Base-by-base conservation (phyloP, 495 filamentous ascomycete genomes). In the Cenococcum geophilum region DNA sequence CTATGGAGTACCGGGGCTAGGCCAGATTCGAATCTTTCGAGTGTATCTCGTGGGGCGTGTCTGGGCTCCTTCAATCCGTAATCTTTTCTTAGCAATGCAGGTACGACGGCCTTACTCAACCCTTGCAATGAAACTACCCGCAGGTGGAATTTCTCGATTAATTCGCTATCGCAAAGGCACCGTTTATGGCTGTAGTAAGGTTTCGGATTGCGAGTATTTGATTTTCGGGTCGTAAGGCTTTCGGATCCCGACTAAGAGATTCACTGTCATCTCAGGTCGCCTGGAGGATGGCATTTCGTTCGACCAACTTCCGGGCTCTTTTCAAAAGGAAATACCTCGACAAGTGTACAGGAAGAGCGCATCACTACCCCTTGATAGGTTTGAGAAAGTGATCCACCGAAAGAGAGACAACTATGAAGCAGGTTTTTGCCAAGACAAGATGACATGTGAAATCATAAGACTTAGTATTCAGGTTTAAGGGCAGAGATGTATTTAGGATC, bases 51-150 rank as follows among this genome's bases (percentile, higher is more conserved):
- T 18, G 40, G 40, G 40, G 40, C 18, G 40, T 16, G 40, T 4
- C 40, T 45, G 40, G 40, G 27, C 27, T 32, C 27, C 27, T 32
- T 32, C 27, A 32, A 6, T 10, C 40, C 40, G 40, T 45, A 18
- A 18, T 45, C 40, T 45, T 45, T 45, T 45, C 40, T 45, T 45
- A 45, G 40, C 40, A 45, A 32, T 45, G 40, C 40, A 45, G 40
- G 40, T 45, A 45, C 40, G 14, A 45, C 14, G 14, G 12, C 14
- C 18, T 14, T 45, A 45, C 12, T 18, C 40, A 16, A 16, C 40
- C 18, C 40, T 14, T 18, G 40, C 40, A 18, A 14, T 18, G 12
- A 45, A 18, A 45, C 40, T 32, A 32, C 27, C 27, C 27, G 27
- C 27, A 32, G 27, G 3, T 32, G 27, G 27, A 32, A 32, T 32